Base-by-base conservation (phyloP, 177 flowering plant genomes). In the Telopea speciosissima region DNA sequence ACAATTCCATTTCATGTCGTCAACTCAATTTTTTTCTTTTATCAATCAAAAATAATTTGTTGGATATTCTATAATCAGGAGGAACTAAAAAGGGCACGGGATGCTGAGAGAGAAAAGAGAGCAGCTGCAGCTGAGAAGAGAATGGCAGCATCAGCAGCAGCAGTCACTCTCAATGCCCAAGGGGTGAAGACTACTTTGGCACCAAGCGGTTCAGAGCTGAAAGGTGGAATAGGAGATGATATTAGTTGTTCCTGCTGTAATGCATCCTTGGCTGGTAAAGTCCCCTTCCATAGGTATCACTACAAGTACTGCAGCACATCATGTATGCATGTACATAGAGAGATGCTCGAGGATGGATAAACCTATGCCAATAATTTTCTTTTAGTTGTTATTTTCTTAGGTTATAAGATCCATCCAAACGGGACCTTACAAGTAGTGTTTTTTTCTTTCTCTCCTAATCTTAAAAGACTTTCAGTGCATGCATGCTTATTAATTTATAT, bases 231-330 rank as follows among this genome's bases (percentile, higher is more conserved):
- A 6, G 74, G 76, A 23, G 61, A 70, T 12, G 94, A 82, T 44
- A 31, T 65, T 5, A 67, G 25, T 36, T 94, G 99, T 78, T 92
- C 97, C 9, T 92, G 88, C 65, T 94, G 99, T 72, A 68, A 79
- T 64, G 75, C 67, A 14, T 92, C 97, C 8, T 74, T 94, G 77
- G 90, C 89, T 5, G 96, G 96, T 70, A 89, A 85, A 81, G 81
- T 92, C 58, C 99, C 99, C 0, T 94, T 89, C 76, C 97, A 90
- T 76, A 80, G 95, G 72, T 94, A 92, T 65, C 77, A 87, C 74
- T 94, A 89, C 82, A 92, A 92, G 74, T 94, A 94, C 76, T 92
- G 97, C 87, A 90, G 95, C 85, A 80, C 96, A 26, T 80, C 96
- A 31, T 92, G 99, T 83, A 94, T 90, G 99, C 88, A 88, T 74